Evolutionary conservation across 129 eudicot species (phyloP).

Genomic region (Flaveria ramosissima): DNA sequence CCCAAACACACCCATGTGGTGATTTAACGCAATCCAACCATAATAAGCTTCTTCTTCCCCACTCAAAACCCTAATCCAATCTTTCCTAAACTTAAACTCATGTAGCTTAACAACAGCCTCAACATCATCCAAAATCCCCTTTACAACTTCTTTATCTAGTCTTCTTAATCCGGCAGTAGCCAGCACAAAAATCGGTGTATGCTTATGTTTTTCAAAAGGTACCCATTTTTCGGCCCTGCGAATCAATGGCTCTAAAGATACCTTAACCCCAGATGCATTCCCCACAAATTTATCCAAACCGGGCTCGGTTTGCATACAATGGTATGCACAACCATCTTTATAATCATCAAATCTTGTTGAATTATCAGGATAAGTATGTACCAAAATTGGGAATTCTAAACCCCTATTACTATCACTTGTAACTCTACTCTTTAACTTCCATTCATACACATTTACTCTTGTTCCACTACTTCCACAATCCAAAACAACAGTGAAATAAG

Average conservation of each 20-base stretch:
- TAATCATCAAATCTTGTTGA: slow-evolving; percentile 21
- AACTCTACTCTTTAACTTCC: slow-evolving; percentile 36
- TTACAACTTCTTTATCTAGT: slow-evolving; percentile 37
- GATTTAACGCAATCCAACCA: slow-evolving; percentile 89
- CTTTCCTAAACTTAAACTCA: slow-evolving; percentile 45
- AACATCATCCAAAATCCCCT: slow-evolving; percentile 56
- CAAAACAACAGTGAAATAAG: slow-evolving; percentile 73
- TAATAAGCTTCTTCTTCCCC: slow-evolving; percentile 93
- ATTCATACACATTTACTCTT: slow-evolving; percentile 76
- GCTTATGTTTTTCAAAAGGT: slow-evolving; percentile 50
- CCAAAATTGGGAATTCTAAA: slow-evolving; percentile 52
- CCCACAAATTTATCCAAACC: slow-evolving; percentile 84
- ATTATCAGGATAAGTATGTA: slow-evolving; percentile 69
- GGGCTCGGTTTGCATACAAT: slow-evolving; percentile 93
- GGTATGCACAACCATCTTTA: slow-evolving; percentile 68
- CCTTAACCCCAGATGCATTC: slow-evolving; percentile 63
- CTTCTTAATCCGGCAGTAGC: slow-evolving; percentile 92
- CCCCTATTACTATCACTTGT: slow-evolving; percentile 6
- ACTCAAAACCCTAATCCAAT: slow-evolving; percentile 86
- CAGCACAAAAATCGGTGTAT: slow-evolving; percentile 68
- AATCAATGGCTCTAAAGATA: slow-evolving; percentile 71
- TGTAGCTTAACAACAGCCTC: slow-evolving; percentile 62
- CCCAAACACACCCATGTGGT: slow-evolving; percentile 59
- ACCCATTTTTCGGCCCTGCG: slow-evolving; percentile 71
- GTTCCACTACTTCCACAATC: slow-evolving; percentile 97